phyloP scores from a whole-genome alignment of 2,329 filamentous ascomycete genomes.

The Phyllosticta citrichinensis region DNA sequence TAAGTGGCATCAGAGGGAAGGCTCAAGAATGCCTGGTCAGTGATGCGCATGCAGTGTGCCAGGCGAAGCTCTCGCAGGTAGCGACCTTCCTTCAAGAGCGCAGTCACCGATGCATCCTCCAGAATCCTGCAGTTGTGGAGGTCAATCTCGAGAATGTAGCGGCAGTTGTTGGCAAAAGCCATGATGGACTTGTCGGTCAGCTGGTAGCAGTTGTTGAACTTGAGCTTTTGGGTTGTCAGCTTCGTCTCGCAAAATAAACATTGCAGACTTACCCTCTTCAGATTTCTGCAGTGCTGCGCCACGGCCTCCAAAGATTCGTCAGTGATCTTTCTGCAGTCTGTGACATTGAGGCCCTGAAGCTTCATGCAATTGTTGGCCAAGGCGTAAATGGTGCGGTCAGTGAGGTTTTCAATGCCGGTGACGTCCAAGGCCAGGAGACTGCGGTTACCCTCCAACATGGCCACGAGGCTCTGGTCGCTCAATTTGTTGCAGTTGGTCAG shows the following conservation, averaged over 20 bases:
- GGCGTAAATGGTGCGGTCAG: slow-evolving; percentile 65
- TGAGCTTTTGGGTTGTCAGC: slow-evolving; percentile 49
- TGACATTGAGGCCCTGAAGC: slow-evolving; percentile 88
- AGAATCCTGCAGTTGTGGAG: slow-evolving; percentile 76
- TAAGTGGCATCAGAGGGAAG: slow-evolving; percentile 61
- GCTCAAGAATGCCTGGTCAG: slow-evolving; percentile 77
- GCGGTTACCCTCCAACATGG: slow-evolving; percentile 67
- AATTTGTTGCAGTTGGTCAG: slow-evolving; percentile 80
- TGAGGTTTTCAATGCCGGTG: slow-evolving; percentile 69
- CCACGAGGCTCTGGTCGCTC: slow-evolving; percentile 73
- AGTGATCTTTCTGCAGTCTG: slow-evolving; percentile 72
- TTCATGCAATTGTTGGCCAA: slow-evolving; percentile 74
- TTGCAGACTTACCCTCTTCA: slow-evolving; percentile 62
- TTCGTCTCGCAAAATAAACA: neutral
- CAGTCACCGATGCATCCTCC: slow-evolving; percentile 72
- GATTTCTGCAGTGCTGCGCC: slow-evolving; percentile 70
- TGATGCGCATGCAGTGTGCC: slow-evolving; percentile 73
- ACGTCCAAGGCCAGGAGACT: slow-evolving; percentile 85
- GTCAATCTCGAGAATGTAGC: slow-evolving; percentile 92
- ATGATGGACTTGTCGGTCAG: slow-evolving; percentile 72
- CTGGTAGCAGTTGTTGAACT: slow-evolving; percentile 86
- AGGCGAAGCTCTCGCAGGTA: slow-evolving; percentile 86
- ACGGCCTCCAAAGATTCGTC: slow-evolving; percentile 76
- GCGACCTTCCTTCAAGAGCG: slow-evolving; percentile 65
- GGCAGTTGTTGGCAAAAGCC: slow-evolving; percentile 79